A percentile compares a stretch with the other conserved stretches of the same genome.
Conservation (phyloP, 108 stramenopile genomes). For the Mayamaea pseudoterrestris region DNA sequence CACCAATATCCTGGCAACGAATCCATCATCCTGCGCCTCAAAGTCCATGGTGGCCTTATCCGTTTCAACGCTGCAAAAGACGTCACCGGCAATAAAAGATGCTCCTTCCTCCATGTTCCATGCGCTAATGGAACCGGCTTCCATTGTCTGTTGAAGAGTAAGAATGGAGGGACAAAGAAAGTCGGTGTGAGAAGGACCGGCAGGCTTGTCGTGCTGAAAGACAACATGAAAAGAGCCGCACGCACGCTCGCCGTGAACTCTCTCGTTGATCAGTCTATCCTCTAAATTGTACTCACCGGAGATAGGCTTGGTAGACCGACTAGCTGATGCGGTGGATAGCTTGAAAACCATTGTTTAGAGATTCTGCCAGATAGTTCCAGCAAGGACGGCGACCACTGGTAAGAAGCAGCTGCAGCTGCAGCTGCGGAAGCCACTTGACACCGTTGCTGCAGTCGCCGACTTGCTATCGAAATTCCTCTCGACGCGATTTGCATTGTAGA, state of each 20-base stretch:
- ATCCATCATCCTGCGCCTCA: conserved; percentile 95
- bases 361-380: too few relatives aligned
- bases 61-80: conserved; percentile 92
- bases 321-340: conserved; percentile 72
- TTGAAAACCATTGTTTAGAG: too few relatives aligned
- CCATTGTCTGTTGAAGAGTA: conserved; percentile 60
- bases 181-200: not conserved
- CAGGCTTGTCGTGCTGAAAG: not conserved
- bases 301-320: conserved; percentile 93
- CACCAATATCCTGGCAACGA: conserved; percentile 89
- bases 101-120: conserved; percentile 85
- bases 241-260: not conserved
- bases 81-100: conserved; percentile 75
- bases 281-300: conserved; percentile 47
- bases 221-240: not conserved
- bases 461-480: too few relatives aligned
- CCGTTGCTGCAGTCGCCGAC: too few relatives aligned
- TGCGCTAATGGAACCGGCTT: conserved; percentile 70
- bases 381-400: too few relatives aligned
- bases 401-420: too few relatives aligned
- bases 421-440: too few relatives aligned
- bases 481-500: too few relatives aligned
- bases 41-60: conserved; percentile 98
- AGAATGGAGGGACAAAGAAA: not conserved
- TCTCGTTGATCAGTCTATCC: not conserved